A percentile compares a stretch with the other conserved stretches of the same genome.
phyloP scores from a whole-genome alignment of 305 asterid genomes.

The Plantago coronopus region DNA sequence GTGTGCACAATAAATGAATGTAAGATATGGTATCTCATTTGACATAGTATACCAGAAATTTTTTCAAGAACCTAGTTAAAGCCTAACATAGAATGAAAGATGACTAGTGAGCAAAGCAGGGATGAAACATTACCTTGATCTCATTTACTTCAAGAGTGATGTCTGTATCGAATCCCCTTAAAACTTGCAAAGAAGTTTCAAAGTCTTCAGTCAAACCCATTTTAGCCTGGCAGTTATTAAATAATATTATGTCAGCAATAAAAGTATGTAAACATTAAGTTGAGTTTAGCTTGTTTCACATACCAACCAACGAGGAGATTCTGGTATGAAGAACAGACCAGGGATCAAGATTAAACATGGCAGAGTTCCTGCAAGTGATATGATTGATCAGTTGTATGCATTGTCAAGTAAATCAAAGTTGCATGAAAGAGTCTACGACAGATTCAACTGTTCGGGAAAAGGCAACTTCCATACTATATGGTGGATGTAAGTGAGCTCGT shows the following conservation, averaged over 20 bases:
- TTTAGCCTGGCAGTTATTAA: constrained; percentile 50
- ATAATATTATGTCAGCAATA: constrained; percentile 15
- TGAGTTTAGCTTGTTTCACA: constrained; percentile 26
- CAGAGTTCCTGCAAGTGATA: constrained; percentile 47
- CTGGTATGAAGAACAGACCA: constrained; percentile 82
- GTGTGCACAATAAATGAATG: constrained; percentile 18
- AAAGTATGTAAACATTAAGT: not conserved
- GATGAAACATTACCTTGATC: constrained; percentile 54
- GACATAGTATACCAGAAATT: constrained; percentile 2
- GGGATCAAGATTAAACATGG: constrained; percentile 82
- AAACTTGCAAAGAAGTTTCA: constrained; percentile 83
- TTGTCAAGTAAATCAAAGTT: constrained; percentile 14
- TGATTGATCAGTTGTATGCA: constrained; percentile 7
- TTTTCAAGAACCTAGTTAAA: not conserved
- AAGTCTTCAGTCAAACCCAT: constrained; percentile 70
- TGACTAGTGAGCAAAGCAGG: not conserved
- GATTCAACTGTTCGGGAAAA: no score
- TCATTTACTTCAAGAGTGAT: constrained; percentile 71
- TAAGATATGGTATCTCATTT: not conserved
- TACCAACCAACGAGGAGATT: constrained; percentile 98
- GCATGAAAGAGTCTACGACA: not conserved
- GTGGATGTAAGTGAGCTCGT: not conserved
- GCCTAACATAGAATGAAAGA: not conserved
- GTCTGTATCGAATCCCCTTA: constrained; percentile 80
- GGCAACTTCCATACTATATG: no score